phyloP scores from a whole-genome alignment of 176 grass and related monocot genomes.

The Pontederia paniculata region DNA sequence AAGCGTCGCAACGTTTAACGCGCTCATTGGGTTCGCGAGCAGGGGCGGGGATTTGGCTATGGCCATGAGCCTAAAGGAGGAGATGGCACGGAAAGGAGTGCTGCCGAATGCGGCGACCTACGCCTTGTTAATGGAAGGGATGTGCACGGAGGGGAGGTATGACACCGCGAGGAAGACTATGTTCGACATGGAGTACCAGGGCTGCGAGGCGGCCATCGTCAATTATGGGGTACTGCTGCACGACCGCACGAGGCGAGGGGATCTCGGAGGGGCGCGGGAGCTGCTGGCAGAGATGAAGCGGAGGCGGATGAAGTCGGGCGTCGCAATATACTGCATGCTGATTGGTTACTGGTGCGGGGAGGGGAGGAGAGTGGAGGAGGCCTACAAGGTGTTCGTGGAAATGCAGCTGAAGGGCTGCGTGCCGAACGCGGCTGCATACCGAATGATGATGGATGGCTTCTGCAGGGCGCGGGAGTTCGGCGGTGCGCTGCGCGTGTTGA shows the following conservation, averaged over 20 bases:
- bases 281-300: conserved; percentile 27
- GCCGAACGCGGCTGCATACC: conserved; percentile 4
- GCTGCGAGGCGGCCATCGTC: conserved; percentile 40
- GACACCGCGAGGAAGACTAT: conserved; percentile 61
- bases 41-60: conserved; percentile 30
- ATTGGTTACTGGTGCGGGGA: not conserved
- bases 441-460: conserved; percentile 14
- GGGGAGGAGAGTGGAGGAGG: not conserved
- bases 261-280: conserved; percentile 19
- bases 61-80: conserved; percentile 31
- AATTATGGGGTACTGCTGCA: conserved; percentile 84
- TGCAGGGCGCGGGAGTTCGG: conserved; percentile 5
- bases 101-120: conserved; percentile 55
- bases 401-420: conserved; percentile 6
- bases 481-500: conserved; percentile 16
- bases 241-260: conserved; percentile 29
- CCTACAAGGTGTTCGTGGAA: conserved; percentile 5
- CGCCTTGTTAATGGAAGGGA: conserved; percentile 46
- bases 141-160: conserved; percentile 34
- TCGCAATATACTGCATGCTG: not conserved
- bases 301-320: conserved; percentile 12
- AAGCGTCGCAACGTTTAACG: conserved; percentile 57
- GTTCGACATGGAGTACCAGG: conserved; percentile 97
- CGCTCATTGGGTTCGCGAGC: conserved; percentile 37
- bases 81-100: conserved; percentile 44